These are phyloP conservation scores for Luzula sylvatica DNA, from an alignment of 176 grass and related monocot genomes.

Conservation along the genomic window DNA sequence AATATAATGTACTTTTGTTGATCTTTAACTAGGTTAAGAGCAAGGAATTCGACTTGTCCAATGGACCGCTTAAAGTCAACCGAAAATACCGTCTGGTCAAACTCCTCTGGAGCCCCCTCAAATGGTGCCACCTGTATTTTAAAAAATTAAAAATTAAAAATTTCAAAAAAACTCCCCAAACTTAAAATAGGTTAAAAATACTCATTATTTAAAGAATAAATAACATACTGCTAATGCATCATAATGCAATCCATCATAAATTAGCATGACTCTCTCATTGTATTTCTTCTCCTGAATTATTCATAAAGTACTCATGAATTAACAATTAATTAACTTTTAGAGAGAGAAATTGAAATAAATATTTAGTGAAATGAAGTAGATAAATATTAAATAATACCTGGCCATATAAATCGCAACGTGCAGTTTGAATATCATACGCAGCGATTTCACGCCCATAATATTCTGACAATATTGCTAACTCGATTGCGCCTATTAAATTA, in stretches of 20 bases:
- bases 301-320: background rate
- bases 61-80: slow-evolving; percentile 48
- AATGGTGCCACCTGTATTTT: slow-evolving; percentile 61
- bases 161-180: background rate
- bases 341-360: too few relatives aligned
- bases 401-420: slow-evolving; percentile 90
- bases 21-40: slow-evolving; percentile 74
- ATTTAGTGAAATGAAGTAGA: background rate
- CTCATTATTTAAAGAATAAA: background rate
- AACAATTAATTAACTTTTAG: background rate
- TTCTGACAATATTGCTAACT: slow-evolving; percentile 77
- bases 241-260: slow-evolving; percentile 94
- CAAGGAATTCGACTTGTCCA: slow-evolving; percentile 59
- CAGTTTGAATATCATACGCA: slow-evolving; percentile 88
- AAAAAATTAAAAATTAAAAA: background rate
- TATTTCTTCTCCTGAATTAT: slow-evolving; percentile 70
- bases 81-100: slow-evolving; percentile 86
- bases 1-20: slow-evolving; percentile 42
- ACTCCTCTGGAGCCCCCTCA: slow-evolving; percentile 88
- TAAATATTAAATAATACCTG: slow-evolving; percentile 31
- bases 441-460: slow-evolving; percentile 89
- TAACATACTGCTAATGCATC: slow-evolving; percentile 91
- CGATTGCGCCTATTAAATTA: slow-evolving; percentile 73
- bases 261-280: slow-evolving; percentile 76
- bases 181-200: background rate